Percentiles rank a stretch among this genome's conserved stretches.
phyloP scores from a whole-genome alignment of 129 eudicot species.

The Solidago caesia region DNA sequence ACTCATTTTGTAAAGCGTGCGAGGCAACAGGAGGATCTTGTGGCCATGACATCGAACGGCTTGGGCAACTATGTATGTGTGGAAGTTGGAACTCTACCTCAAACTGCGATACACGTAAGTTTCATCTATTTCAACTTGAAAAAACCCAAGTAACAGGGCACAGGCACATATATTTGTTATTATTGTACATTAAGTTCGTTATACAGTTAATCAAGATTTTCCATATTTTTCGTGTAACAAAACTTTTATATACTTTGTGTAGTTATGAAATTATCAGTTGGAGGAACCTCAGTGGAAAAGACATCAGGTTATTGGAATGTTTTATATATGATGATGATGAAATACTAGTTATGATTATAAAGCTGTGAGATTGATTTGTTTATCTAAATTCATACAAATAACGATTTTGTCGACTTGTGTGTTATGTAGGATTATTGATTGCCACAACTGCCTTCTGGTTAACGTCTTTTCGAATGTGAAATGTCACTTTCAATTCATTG shows the following conservation, averaged over 20 bases:
- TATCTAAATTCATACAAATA: background rate
- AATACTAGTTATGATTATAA: background rate
- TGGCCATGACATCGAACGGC: slow-evolving; percentile 57
- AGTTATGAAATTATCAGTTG: slow-evolving; percentile 32
- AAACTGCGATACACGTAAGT: slow-evolving; percentile 75
- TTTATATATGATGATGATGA: background rate
- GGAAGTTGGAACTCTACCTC: slow-evolving; percentile 92
- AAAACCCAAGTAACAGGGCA: no score
- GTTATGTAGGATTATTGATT: slow-evolving; percentile 22
- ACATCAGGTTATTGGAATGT: slow-evolving; percentile 11
- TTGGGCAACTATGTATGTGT: slow-evolving; percentile 70
- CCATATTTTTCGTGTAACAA: background rate
- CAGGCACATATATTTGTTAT: no score
- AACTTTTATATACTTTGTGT: background rate
- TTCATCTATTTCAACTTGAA: background rate
- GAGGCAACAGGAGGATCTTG: slow-evolving; percentile 92
- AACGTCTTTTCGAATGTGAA: slow-evolving; percentile 24
- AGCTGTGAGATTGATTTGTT: background rate
- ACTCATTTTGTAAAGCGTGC: slow-evolving; percentile 72
- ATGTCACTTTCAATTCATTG: background rate
- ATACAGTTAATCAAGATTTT: background rate
- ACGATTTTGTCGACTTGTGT: background rate
- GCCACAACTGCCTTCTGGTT: slow-evolving; percentile 19
- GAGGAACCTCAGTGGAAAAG: slow-evolving; percentile 15
- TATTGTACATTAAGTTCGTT: background rate